Evolutionary conservation across 495 filamentous ascomycete species (phyloP).

Genomic region (Friedmanniomyces simplex): DNA sequence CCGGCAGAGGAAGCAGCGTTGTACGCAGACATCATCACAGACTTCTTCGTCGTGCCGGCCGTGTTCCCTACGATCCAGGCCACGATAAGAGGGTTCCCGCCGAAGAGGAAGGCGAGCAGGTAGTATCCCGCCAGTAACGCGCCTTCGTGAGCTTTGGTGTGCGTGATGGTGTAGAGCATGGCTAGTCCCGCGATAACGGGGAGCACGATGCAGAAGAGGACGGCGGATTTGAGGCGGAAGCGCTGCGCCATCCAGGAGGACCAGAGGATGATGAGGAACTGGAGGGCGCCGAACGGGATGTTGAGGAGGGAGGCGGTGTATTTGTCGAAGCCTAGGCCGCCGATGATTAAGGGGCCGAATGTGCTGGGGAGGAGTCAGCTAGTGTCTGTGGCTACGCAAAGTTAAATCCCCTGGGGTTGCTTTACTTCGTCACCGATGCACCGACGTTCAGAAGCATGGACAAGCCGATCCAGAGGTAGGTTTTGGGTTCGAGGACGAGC

Average conservation of each 20-base stretch:
- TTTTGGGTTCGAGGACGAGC: slow-evolving; percentile 39
- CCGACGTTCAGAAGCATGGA: slow-evolving; percentile 52
- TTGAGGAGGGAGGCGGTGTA: slow-evolving; percentile 42
- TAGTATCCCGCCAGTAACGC: slow-evolving; percentile 50
- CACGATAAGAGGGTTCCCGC: slow-evolving; percentile 41
- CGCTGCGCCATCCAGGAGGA: slow-evolving; percentile 35
- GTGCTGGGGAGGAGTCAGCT: slow-evolving; percentile 36
- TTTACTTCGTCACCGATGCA: slow-evolving; percentile 40
- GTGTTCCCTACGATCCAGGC: slow-evolving; percentile 44
- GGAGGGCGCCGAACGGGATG: slow-evolving; percentile 42
- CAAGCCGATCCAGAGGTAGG: slow-evolving; percentile 42
- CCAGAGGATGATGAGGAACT: slow-evolving; percentile 37
- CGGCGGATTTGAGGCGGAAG: slow-evolving; percentile 40
- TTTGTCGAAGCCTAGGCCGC: slow-evolving; percentile 48
- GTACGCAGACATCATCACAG: slow-evolving; percentile 30
- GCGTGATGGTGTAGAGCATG: slow-evolving; percentile 44
- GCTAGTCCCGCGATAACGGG: slow-evolving; percentile 49
- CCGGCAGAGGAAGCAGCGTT: slow-evolving; percentile 28
- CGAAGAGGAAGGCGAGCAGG: slow-evolving; percentile 47
- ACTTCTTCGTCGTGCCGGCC: slow-evolving; percentile 43
- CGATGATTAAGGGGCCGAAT: slow-evolving; percentile 43
- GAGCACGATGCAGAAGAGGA: slow-evolving; percentile 39
- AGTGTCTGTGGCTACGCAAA: slow-evolving; percentile 32
- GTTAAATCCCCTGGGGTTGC: too few relatives aligned
- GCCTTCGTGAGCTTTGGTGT: slow-evolving; percentile 32